Evolutionary conservation across 352 stramenopile species (phyloP), one percentile per base, ranked within the genome.

Genomic region (Phytophthora multivora): DNA sequence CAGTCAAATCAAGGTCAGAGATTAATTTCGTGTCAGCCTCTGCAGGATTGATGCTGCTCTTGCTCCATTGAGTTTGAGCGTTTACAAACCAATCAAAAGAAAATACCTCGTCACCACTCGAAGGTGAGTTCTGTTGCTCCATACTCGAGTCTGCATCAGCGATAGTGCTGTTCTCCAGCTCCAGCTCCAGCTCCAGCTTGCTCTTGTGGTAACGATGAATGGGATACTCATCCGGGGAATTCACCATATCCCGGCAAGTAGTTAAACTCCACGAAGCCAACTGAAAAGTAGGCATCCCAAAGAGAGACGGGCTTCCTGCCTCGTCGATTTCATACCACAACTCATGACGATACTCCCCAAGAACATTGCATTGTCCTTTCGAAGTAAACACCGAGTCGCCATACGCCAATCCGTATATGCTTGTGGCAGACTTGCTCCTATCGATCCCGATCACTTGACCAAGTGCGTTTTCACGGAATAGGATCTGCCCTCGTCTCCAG

Each of bases 241-340:
- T 31, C 0, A 83, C 38, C 70, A 89, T 87, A 33, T 84, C 75
- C 10, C 60, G 68, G 52, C 77, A 87, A 13, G 49, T n/a, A 41
- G 50, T 63, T 36, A 86, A 46, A 45, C 63, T 91, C 85, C 85
- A 93, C 3, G 71, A 72, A 2, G 43, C 63, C 0, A 81, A 11
- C 15, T 65, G 49, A 35, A 42, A 11, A 26, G 23, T 48, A 26
- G 30, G 25, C 7, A 35, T 43, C 1, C 51, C 38, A 5, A 53
- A 69, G 13, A 65, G 51, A 19, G 48, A 35, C 2, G 66, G 43
- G 8, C 25, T 51, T 13, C 40, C 48, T 4, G 12, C 61, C 16
- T 73, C 61, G 9, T 69, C 70, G 19, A 71, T 40, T 65, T 91
- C 83, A 36, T 88, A 91, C 80, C 80, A 93, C 30, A 93, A 64